Percentiles rank a stretch among this genome's conserved stretches.
These are phyloP conservation scores for Chalara sp. DNA, from an alignment of 2,329 filamentous ascomycete species.

Conservation along the genomic window DNA sequence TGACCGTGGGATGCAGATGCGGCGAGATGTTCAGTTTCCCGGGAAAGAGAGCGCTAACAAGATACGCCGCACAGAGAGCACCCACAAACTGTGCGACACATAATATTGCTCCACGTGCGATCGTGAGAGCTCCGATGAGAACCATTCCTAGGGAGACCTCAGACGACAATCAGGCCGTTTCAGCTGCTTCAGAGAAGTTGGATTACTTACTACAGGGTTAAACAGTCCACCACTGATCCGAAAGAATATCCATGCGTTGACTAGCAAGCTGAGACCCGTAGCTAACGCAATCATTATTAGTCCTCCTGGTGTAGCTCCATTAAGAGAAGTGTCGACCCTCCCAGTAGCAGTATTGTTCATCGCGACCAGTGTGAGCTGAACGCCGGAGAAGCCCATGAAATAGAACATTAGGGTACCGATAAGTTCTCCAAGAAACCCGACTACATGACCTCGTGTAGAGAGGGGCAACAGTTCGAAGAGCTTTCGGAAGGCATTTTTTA, in stretches of 20 bases:
- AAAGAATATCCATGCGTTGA: slow-evolving; percentile 41
- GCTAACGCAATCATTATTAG: slow-evolving; percentile 23
- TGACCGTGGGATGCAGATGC: slow-evolving; percentile 32
- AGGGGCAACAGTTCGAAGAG: slow-evolving; percentile 12
- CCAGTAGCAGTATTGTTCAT: slow-evolving; percentile 27
- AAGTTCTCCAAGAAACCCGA: slow-evolving; percentile 42
- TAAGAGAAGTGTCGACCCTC: slow-evolving; percentile 11
- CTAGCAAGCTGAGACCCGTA: slow-evolving; percentile 30
- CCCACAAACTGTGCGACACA: slow-evolving; percentile 25
- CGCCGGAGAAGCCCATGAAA: slow-evolving; percentile 25
- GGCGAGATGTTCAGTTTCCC: slow-evolving; percentile 37
- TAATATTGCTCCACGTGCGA: slow-evolving; percentile 23
- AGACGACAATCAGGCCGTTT: background rate
- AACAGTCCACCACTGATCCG: slow-evolving; percentile 42
- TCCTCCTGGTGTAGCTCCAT: slow-evolving; percentile 6
- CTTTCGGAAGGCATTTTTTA: slow-evolving; percentile 12
- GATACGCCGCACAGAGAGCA: slow-evolving; percentile 32
- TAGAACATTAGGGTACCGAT: slow-evolving; percentile 39
- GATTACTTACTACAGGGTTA: slow-evolving; percentile 34
- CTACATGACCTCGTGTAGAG: slow-evolving; percentile 33
- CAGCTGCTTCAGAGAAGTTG: background rate
- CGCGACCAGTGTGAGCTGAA: slow-evolving; percentile 17
- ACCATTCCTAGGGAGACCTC: slow-evolving; percentile 29
- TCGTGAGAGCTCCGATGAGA: slow-evolving; percentile 27
- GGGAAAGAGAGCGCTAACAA: slow-evolving; percentile 35